Conservation (phyloP, 108 stramenopile species). For the Conticribra guillardii region DNA sequence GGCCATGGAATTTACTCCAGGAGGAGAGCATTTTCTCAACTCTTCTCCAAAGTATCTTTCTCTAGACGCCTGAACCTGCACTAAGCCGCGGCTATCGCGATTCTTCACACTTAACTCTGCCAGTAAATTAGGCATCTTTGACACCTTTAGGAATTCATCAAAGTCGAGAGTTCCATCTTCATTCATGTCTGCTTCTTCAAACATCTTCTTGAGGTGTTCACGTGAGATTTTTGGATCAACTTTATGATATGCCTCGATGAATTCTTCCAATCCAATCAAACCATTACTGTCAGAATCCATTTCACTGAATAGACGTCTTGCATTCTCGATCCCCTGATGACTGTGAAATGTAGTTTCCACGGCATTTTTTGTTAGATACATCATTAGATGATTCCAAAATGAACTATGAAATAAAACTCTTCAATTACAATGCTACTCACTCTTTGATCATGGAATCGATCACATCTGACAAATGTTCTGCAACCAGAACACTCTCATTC, state of each 20-base stretch:
- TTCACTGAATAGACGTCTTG: slow-evolving; percentile 42
- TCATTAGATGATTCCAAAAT: too few species aligned
- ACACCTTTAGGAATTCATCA: slow-evolving; percentile 51
- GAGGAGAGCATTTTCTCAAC: slow-evolving; percentile 21
- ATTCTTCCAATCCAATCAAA: slow-evolving; percentile 34
- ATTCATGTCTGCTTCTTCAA: slow-evolving; percentile 51
- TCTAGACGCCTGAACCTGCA: slow-evolving; percentile 44
- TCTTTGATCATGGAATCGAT: slow-evolving; percentile 38
- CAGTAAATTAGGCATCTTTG: slow-evolving; percentile 43
- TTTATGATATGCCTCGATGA: slow-evolving; percentile 51
- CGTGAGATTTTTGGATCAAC: slow-evolving; percentile 26
- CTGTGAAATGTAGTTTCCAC: slow-evolving; percentile 7
- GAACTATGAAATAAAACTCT: too few species aligned
- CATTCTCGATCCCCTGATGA: slow-evolving; percentile 47
- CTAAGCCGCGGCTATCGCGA: slow-evolving; percentile 39
- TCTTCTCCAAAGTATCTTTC: slow-evolving; percentile 56
- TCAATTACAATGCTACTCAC: too few species aligned
- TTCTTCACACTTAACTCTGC: slow-evolving; percentile 43
- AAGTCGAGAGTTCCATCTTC: slow-evolving; percentile 46
- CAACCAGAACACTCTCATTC: neutral
- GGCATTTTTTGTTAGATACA: too few species aligned
- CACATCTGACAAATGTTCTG: slow-evolving; percentile 18
- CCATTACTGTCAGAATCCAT: slow-evolving; percentile 44
- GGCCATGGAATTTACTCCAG: slow-evolving; percentile 33
- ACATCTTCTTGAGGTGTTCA: slow-evolving; percentile 35